Conservation (phyloP, 208 protist species). For the Entamoeba histolytica region DNA sequence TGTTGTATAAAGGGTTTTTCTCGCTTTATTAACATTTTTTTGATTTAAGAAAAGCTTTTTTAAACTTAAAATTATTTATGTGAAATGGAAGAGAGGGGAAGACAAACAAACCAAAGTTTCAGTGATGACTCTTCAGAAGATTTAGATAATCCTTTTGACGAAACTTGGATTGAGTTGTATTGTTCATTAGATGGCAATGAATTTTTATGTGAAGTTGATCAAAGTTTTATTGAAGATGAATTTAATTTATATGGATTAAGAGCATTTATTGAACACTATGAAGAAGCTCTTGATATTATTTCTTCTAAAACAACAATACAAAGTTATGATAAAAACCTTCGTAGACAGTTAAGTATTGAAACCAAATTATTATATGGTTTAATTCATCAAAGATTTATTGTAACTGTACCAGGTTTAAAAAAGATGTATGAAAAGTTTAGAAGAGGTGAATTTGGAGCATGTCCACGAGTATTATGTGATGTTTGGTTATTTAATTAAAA, state of each 20-base stretch:
- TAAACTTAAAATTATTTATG: too few species aligned
- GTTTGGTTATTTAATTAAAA: neutral
- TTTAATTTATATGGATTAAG: slow-evolving; percentile 3
- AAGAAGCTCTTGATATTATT: neutral
- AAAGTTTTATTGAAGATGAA: neutral
- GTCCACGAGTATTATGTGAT: slow-evolving; percentile 18
- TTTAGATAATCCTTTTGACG: neutral
- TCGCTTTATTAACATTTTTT: too few species aligned
- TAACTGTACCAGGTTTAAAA: slow-evolving; percentile 6
- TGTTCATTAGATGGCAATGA: slow-evolving; percentile 1
- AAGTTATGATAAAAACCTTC: neutral
- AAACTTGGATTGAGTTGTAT: slow-evolving; percentile 1
- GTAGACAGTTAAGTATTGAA: neutral
- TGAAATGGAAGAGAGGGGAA: too few species aligned
- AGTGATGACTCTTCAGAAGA: neutral
- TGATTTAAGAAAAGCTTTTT: too few species aligned
- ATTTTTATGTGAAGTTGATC: slow-evolving; percentile 9
- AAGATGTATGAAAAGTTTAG: slow-evolving; percentile 15
- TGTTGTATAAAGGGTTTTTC: too few species aligned
- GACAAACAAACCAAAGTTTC: too few species aligned
- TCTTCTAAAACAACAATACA: neutral
- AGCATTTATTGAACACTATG: neutral
- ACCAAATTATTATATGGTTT: slow-evolving; percentile 20
- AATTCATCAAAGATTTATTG: slow-evolving; percentile 21
- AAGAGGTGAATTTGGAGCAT: slow-evolving; percentile 19